A percentile compares a stretch with the other conserved stretches of the same genome.
phyloP scores from a whole-genome alignment of 1,284 basidiomycete species.

The Apiotrichum veenhuisii region DNA sequence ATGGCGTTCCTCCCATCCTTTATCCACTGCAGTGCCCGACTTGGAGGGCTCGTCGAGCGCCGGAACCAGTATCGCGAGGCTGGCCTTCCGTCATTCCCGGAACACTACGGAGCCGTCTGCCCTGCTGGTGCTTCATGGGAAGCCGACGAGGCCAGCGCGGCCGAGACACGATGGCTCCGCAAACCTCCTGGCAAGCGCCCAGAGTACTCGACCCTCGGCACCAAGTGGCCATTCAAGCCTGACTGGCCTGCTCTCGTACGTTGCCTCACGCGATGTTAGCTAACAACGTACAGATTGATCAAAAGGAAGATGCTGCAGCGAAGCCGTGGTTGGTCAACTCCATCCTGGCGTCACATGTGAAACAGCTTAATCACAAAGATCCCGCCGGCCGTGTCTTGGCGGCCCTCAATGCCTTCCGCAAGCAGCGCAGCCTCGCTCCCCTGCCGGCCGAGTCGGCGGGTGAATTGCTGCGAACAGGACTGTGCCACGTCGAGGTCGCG shows the following conservation, averaged over 20 bases:
- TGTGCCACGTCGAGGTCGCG: constrained; percentile 62
- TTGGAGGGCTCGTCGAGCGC: constrained; percentile 74
- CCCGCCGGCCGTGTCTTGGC: constrained; percentile 51
- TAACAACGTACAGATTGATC: constrained; percentile 17
- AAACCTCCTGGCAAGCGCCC: constrained; percentile 79
- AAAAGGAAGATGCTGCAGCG: constrained; percentile 33
- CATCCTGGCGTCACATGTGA: constrained; percentile 42
- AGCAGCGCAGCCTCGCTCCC: constrained; percentile 55
- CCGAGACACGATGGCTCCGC: constrained; percentile 62
- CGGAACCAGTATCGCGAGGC: constrained; percentile 74
- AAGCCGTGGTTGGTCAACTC: constrained; percentile 63
- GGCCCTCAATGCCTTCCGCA: constrained; percentile 60
- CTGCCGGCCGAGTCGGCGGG: constrained; percentile 49
- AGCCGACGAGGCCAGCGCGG: constrained; percentile 54
- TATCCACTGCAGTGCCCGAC: constrained; percentile 69
- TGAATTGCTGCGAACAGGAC: constrained; percentile 57
- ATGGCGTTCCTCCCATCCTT: constrained; percentile 83
- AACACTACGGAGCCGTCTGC: constrained; percentile 64
- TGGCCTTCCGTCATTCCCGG: constrained; percentile 69
- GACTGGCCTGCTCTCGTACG: constrained; percentile 66
- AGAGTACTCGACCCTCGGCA: constrained; percentile 65
- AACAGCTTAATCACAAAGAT: background rate
- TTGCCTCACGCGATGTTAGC: background rate
- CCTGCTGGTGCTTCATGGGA: constrained; percentile 57
- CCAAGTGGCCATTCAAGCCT: constrained; percentile 65